phyloP scores from a whole-genome alignment of 495 filamentous ascomycete species.

The Aspergillus biplanus region DNA sequence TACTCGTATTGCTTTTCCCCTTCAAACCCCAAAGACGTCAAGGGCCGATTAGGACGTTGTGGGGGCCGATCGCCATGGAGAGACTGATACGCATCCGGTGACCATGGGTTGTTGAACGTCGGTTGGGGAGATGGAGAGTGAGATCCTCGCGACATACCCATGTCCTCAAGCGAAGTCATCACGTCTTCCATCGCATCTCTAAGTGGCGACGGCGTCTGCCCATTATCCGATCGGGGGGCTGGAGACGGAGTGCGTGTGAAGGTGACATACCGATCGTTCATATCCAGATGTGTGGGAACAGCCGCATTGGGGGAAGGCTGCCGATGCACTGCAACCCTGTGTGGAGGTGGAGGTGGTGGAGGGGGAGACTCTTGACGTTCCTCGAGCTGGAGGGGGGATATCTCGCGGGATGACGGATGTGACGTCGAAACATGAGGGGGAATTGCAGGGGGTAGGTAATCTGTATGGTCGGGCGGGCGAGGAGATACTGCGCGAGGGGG shows the following conservation, averaged over 20 bases:
- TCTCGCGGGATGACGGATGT: constrained; percentile 38
- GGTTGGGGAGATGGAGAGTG: constrained; percentile 55
- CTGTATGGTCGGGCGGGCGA: constrained; percentile 7
- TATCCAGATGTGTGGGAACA: constrained; percentile 46
- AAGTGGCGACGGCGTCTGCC: constrained; percentile 87
- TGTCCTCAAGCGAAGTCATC: constrained; percentile 91
- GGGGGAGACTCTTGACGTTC: constrained; percentile 51
- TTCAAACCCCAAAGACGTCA: constrained; percentile 73
- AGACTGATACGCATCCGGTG: constrained; percentile 82
- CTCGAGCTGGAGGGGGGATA: constrained; percentile 37
- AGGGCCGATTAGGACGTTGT: constrained; percentile 53
- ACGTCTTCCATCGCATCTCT: constrained; percentile 97
- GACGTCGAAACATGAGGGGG: constrained; percentile 29
- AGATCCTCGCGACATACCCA: constrained; percentile 65
- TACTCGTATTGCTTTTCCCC: constrained; percentile 54
- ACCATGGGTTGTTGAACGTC: constrained; percentile 77
- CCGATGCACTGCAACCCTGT: constrained; percentile 40
- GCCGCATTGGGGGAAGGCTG: constrained; percentile 31
- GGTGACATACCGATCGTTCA: constrained; percentile 53
- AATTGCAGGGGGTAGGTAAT: constrained; percentile 3
- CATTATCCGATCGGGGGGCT: constrained; percentile 63
- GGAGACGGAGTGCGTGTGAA: constrained; percentile 63
- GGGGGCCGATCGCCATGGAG: constrained; percentile 42
- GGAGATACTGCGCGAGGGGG: constrained; percentile 36
- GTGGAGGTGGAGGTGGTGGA: constrained; percentile 47